phyloP scores from a whole-genome alignment of 2,329 filamentous ascomycete species.

The Trichoderma koningii region DNA sequence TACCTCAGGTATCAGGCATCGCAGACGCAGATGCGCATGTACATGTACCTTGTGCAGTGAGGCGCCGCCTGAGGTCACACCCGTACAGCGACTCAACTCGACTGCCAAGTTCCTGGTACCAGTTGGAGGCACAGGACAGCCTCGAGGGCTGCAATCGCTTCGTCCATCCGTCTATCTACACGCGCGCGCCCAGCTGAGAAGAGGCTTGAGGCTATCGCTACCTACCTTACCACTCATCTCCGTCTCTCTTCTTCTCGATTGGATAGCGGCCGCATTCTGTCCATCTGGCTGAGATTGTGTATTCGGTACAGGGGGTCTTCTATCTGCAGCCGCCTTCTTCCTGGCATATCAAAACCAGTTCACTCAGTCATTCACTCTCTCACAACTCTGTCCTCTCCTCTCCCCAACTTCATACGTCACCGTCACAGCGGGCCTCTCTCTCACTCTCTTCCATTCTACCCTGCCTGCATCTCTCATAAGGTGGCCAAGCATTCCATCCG shows the following conservation, averaged over 20 bases:
- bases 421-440: constrained; percentile 8
- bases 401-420: background rate
- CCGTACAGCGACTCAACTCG: background rate
- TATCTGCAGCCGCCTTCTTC: background rate
- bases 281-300: background rate
- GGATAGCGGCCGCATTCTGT: constrained; percentile 2
- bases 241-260: background rate
- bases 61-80: background rate
- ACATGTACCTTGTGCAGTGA: background rate
- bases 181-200: constrained; percentile 1
- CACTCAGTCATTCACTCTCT: background rate
- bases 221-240: background rate
- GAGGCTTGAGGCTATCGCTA: background rate
- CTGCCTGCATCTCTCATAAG: constrained; percentile 6
- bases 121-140: background rate
- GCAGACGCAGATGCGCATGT: background rate
- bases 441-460: background rate
- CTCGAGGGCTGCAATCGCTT: background rate
- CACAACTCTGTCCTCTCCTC: background rate
- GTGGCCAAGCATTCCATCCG: background rate
- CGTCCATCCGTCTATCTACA: background rate
- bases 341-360: constrained; percentile 12
- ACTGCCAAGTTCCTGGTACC: background rate
- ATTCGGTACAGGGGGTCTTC: background rate
- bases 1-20: no score